Percentiles rank a stretch among this genome's conserved stretches.
phyloP scores from a whole-genome alignment of 1,284 basidiomycete genomes.

The Boletus austroedulis region DNA sequence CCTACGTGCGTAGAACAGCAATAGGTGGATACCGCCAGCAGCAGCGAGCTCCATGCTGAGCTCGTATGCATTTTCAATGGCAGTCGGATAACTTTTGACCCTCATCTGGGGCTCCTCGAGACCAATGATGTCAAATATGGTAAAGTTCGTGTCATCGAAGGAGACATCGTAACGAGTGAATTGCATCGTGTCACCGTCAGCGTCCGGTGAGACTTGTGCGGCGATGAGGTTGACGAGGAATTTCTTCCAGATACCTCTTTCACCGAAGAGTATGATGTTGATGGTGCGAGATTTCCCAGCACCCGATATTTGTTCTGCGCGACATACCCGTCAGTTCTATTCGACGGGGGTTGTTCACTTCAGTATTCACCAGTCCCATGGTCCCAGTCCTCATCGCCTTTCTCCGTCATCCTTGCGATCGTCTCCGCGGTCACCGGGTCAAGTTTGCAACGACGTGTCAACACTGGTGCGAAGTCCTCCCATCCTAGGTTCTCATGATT shows the following conservation, averaged over 20 bases:
- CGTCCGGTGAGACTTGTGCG: background rate
- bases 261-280: conserved; percentile 5
- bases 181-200: background rate
- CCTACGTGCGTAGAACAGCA: conserved; percentile 1
- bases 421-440: conserved; percentile 28
- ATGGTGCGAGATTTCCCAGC: background rate
- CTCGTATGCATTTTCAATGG: background rate
- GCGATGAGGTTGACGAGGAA: conserved; percentile 2
- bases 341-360: background rate
- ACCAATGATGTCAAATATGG: background rate
- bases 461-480: conserved; percentile 23
- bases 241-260: background rate
- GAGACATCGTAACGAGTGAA: background rate
- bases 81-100: background rate
- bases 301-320: background rate
- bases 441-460: conserved; percentile 30
- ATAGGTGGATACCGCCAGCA: conserved; percentile 7
- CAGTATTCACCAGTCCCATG: conserved; percentile 14
- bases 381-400: conserved; percentile 6
- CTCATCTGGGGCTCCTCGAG: background rate
- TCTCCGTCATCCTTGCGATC: conserved; percentile 28
- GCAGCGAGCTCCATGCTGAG: background rate
- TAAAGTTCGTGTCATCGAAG: background rate
- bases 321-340: conserved; percentile 10
- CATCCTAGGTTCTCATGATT: conserved; percentile 12